phyloP scores from a whole-genome alignment of 2,329 filamentous ascomycete species.

The Geosmithia flava region DNA sequence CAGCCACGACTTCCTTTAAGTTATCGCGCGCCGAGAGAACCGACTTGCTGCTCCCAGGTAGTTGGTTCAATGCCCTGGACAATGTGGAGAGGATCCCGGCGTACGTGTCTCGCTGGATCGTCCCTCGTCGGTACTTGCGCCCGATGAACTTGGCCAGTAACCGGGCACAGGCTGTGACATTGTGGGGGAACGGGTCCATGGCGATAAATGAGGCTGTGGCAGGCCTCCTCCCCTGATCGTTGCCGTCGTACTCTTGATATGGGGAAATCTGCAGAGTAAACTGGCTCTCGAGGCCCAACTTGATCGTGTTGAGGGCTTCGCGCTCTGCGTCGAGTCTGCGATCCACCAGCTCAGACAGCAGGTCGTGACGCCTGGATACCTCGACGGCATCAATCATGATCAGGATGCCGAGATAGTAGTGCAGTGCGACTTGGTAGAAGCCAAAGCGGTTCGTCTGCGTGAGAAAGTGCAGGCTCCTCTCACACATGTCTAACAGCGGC shows the following conservation, averaged over 20 bases:
- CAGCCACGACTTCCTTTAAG: background rate
- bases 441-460: slow-evolving; percentile 1
- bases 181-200: slow-evolving; percentile 1
- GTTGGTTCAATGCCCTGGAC: background rate
- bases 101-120: background rate
- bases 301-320: slow-evolving; percentile 5
- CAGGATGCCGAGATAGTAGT: slow-evolving; percentile 5
- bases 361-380: background rate
- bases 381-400: slow-evolving; percentile 4
- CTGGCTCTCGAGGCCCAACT: slow-evolving; percentile 5
- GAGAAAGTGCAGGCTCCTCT: slow-evolving; percentile 4
- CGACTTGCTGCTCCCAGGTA: background rate
- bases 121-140: background rate
- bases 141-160: background rate
- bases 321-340: slow-evolving; percentile 4
- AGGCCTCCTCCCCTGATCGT: background rate
- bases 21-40: background rate
- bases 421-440: slow-evolving; percentile 4
- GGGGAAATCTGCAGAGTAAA: slow-evolving; percentile 2
- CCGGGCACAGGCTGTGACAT: background rate
- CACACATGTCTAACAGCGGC: slow-evolving; percentile 3
- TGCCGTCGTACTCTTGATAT: background rate
- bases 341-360: slow-evolving; percentile 1
- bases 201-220: background rate
- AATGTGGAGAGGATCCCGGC: background rate